Base-by-base conservation (phyloP, 116 monocot genomes). In the Dioscorea cayenensis region DNA sequence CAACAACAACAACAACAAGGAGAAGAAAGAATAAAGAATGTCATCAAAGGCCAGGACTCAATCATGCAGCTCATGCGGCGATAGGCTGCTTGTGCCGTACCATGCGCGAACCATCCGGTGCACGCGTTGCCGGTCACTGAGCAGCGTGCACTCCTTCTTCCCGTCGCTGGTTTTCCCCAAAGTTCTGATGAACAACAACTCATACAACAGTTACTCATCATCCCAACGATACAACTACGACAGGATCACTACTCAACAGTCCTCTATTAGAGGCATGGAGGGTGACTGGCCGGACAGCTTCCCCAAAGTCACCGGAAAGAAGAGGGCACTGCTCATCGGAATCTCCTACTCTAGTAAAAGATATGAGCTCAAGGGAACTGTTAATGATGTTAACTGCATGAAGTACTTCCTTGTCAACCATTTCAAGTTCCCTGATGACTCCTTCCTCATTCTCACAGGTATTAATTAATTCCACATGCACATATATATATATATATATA, bases 381-480 rank as follows among this genome's bases (percentile, higher is more conserved):
- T 95, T 22, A 95, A 89, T 48, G 95, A 95, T 50, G 85, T 92
- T 49, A 84, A 92, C 51, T 89, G 78, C 80, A 84, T 92, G 81
- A 76, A 72, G 67, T 85, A 64, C 70, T 65, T 95, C 60, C 85
- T 95, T 4, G 50, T 43, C 1, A 55, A 71, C 28, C 76, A 76
- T 60, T 82, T 80, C 37, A 78, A 79, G 7, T 95, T 95, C 77
- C 72, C 84, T 0, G 68, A 51, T 12, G 74, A 87, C 0, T 75
- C 81, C 78, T 80, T 94, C 21, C 75, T 90, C 16, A 66, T 94
- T 23, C 85, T 94, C 18, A 85, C 93, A 8, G 93, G 90, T 89
- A 72, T 28, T 29, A 4, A 14, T 13, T 52, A 4, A 14, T 13
- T 52, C 52, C 9, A 38, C 9, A 38, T 38, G 9, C 9, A 43